Percentiles rank a stretch among this genome's conserved stretches.
Evolutionary conservation across 2,329 filamentous ascomycete species (phyloP).

Genomic region (Blastomyces emzantsi): DNA sequence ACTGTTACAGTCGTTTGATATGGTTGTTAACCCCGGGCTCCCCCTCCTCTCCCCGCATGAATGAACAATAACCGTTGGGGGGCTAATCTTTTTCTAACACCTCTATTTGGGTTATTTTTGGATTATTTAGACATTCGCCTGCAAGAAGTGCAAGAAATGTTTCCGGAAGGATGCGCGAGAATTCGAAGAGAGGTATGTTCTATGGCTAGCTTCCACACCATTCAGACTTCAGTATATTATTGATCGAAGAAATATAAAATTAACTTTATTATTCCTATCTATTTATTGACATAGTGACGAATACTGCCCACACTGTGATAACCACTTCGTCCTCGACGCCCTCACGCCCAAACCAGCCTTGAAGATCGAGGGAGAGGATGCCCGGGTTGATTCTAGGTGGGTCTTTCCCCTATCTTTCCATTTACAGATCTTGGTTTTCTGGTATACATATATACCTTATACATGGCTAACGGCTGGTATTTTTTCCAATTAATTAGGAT

Average conservation of each 20-base stretch:
- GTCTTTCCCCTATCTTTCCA: constrained; percentile 10
- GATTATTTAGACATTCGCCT: constrained; percentile 58
- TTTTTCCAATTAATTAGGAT: constrained; percentile 46
- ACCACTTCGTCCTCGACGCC: constrained; percentile 93
- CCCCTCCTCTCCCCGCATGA: not conserved
- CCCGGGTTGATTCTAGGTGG: constrained; percentile 64
- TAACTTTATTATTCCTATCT: not conserved
- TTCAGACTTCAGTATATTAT: not conserved
- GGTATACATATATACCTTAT: not conserved
- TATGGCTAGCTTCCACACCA: not conserved
- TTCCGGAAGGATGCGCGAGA: constrained; percentile 90
- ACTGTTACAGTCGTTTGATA: constrained; percentile 69
- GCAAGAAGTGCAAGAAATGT: constrained; percentile 98
- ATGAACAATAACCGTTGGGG: not conserved
- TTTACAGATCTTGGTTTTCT: not conserved
- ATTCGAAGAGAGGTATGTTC: constrained; percentile 66
- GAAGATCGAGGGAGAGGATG: constrained; percentile 85
- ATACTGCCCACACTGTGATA: constrained; percentile 98
- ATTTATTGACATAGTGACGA: constrained; percentile 56
- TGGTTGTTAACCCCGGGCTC: constrained; percentile 43
- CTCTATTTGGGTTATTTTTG: not conserved
- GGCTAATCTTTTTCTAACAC: not conserved
- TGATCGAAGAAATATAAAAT: not conserved
- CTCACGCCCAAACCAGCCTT: constrained; percentile 71
- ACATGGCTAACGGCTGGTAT: not conserved